phyloP scores from a whole-genome alignment of 495 filamentous ascomycete genomes.

The Podospora australis region DNA sequence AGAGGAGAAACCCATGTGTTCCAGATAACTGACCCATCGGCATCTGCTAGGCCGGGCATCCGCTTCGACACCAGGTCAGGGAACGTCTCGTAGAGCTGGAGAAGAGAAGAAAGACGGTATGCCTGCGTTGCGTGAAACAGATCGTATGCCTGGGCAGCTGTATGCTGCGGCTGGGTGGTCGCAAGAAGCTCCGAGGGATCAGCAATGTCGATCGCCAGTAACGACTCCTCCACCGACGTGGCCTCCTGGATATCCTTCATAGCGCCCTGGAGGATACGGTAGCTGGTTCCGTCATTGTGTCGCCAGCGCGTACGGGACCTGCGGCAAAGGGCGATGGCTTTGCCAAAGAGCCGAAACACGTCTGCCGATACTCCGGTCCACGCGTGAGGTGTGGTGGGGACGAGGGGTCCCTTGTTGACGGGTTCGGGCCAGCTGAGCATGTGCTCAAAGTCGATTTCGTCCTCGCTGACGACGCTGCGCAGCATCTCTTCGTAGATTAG shows the following conservation, averaged over 20 bases:
- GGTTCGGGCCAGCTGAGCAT: conserved; percentile 33
- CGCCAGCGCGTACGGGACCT: conserved; percentile 29
- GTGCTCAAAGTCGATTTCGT: conserved; percentile 23
- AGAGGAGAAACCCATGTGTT: conserved; percentile 21
- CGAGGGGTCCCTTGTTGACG: conserved; percentile 2
- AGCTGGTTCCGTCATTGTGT: conserved; percentile 24
- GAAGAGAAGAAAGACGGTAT: conserved; percentile 25
- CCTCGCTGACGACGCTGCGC: conserved; percentile 29
- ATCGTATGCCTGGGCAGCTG: background rate
- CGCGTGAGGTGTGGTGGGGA: conserved; percentile 14
- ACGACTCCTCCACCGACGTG: conserved; percentile 17
- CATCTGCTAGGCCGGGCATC: conserved; percentile 13
- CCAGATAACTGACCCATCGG: conserved; percentile 16
- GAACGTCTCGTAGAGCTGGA: conserved; percentile 30
- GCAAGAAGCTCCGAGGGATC: background rate
- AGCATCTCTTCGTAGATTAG: conserved; percentile 33
- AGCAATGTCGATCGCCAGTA: conserved; percentile 13
- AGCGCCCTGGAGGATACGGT: conserved; percentile 22
- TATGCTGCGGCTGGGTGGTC: background rate
- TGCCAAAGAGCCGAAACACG: conserved; percentile 26
- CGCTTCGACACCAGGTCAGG: conserved; percentile 24
- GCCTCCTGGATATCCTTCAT: conserved; percentile 29
- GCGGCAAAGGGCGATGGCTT: conserved; percentile 26
- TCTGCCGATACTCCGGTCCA: conserved; percentile 27
- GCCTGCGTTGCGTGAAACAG: conserved; percentile 23